phyloP scores from a whole-genome alignment of 768 basidiomycete species.

The Tylopilus cervinicoccineus region DNA sequence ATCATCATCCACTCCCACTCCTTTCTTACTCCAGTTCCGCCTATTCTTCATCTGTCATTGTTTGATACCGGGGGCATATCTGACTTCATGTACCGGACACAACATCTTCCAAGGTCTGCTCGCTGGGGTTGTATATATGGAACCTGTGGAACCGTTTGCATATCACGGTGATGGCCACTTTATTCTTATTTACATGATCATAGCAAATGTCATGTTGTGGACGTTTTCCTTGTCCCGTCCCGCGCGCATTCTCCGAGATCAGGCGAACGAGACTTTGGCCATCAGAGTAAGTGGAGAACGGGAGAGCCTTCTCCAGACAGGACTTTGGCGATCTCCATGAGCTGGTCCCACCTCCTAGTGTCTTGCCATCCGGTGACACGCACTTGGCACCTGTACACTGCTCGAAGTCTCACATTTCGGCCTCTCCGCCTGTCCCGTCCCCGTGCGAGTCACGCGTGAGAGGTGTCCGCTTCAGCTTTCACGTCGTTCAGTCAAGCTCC shows the following conservation, averaged over 20 bases:
- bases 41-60: neutral
- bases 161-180: neutral
- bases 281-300: neutral
- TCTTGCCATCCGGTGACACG: slow-evolving; percentile 56
- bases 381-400: too few species aligned
- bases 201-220: neutral
- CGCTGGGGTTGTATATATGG: neutral
- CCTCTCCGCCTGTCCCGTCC: too few species aligned
- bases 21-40: neutral
- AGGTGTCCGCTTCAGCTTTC: slow-evolving; percentile 3
- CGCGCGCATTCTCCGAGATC: neutral
- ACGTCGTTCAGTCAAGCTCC: neutral
- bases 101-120: neutral
- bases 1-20: neutral
- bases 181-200: slow-evolving; percentile 5
- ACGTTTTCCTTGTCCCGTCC: neutral
- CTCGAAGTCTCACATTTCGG: too few species aligned
- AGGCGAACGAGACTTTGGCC: neutral
- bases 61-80: neutral
- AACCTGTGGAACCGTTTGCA: neutral
- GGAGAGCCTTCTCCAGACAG: slow-evolving; percentile 22
- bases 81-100: neutral
- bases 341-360: slow-evolving; percentile 51
- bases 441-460: slow-evolving; percentile 10
- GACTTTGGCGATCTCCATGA: slow-evolving; percentile 38